Percentiles rank a stretch among this genome's conserved stretches.
These are phyloP conservation scores for Groenewaldozyma auringiensis DNA, from an alignment of 1,139 yeast genomes.

Conservation along the genomic window DNA sequence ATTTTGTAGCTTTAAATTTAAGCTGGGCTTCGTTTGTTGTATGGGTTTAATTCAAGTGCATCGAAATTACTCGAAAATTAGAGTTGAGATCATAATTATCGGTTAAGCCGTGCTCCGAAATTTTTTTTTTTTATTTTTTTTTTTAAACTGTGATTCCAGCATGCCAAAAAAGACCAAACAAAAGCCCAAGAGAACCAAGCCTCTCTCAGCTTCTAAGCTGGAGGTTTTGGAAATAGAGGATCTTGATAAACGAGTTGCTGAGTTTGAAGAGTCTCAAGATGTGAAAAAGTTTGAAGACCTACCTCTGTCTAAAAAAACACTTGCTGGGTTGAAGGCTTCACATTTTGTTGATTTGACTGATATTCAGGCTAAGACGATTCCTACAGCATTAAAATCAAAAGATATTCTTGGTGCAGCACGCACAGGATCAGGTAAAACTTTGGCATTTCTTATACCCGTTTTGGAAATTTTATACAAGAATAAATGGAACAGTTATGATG, in stretches of 20 bases:
- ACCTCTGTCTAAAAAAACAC: constrained; percentile 62
- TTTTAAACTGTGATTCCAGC: not conserved
- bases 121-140: not conserved
- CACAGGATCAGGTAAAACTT: constrained; percentile 95
- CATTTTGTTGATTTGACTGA: constrained; percentile 71
- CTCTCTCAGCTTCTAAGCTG: constrained; percentile 13
- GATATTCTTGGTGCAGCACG: constrained; percentile 90
- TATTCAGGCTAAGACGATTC: constrained; percentile 74
- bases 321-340: constrained; percentile 62
- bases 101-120: not conserved
- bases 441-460: constrained; percentile 84
- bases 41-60: no score
- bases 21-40: no score
- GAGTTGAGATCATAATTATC: no score
- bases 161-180: constrained; percentile 9
- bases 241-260: constrained; percentile 16
- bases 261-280: constrained; percentile 17
- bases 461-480: constrained; percentile 64
- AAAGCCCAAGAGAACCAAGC: constrained; percentile 10
- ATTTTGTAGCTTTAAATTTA: no score
- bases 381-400: constrained; percentile 66
- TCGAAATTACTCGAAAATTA: not conserved
- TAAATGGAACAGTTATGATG: constrained; percentile 82
- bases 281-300: constrained; percentile 42
- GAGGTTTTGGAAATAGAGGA: constrained; percentile 27